Base-by-base conservation (phyloP, 2,329 filamentous ascomycete species). In the Ilyonectria mors-panacis region DNA sequence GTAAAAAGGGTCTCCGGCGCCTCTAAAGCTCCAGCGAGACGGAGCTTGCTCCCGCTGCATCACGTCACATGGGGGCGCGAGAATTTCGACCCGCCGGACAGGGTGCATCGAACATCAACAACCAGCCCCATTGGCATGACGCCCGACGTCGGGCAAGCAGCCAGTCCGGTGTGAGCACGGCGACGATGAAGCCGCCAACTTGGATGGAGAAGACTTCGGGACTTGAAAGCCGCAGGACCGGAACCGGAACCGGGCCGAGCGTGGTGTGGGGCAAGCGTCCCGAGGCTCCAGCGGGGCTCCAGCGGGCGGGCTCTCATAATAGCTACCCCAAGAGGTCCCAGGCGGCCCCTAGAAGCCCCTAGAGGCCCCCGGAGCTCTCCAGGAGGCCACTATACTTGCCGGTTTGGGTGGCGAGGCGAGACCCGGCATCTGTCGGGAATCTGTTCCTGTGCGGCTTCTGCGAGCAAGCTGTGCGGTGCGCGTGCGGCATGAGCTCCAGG, bases 161-260 rank as follows among this genome's bases (percentile, higher is more conserved):
- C 64, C 35, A 47, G 35, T 13, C 39, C 17, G 39, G 39, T 42
- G n/a, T 37, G 54, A 45, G 30, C 30, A 33, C 30, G 15, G 44
- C 57, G 58, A 69, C 37, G 59, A 59, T 23, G 48, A 58, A 55
- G 63, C 67, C 19, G 53, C 62, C 33, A 26, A 21, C 44, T 68
- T 60, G 42, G 48, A 51, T 50, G 48, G 56, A 42, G 30, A 21
- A 47, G 15, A 19, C 44, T 26, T 63, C 66, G 65, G 58, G 62
- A 66, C 59, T 61, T 59, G 53, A 57, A 54, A 47, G 45, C 51
- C 58, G 59, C 55, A 59, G 63, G 67, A 69, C 67, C 67, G 67
- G 67, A 73, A 74, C 72, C 72, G 72, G 72, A 69, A 75, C 72
- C 73, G 73, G 73, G 55, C 68, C 70, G 68, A 55, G 45, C 19